Evolutionary conservation across 768 basidiomycete genomes (phyloP).

Genomic region (Suillus subluteus): DNA sequence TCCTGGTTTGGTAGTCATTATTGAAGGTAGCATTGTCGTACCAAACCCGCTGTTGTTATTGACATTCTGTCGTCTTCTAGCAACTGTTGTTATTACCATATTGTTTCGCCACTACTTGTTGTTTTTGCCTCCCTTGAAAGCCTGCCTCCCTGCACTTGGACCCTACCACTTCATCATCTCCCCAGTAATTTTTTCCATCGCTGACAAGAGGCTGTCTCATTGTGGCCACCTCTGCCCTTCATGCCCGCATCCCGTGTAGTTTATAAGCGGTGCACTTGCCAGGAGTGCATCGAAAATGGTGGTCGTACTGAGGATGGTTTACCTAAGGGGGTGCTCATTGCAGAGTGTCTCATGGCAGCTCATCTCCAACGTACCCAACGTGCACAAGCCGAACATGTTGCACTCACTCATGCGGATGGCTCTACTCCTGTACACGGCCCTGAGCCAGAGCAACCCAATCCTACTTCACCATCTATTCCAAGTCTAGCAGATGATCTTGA

Average conservation of each 20-base stretch:
- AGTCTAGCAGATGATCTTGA: conserved; percentile 10
- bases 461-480: background rate
- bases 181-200: too few species aligned
- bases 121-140: too few species aligned
- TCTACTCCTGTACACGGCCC: too few species aligned
- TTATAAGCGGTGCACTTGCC: conserved; percentile 13
- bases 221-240: background rate
- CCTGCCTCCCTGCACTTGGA: too few species aligned
- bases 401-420: too few species aligned
- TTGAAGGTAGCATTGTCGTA: background rate
- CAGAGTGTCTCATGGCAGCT: conserved; percentile 6
- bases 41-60: too few species aligned
- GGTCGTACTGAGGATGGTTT: background rate
- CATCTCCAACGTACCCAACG: conserved; percentile 5
- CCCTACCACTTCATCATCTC: too few species aligned
- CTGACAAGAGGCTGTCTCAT: too few species aligned
- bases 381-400: background rate
- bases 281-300: conserved; percentile 7
- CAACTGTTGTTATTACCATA: too few species aligned
- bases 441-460: too few species aligned
- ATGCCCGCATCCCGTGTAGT: conserved; percentile 7
- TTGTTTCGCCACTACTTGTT: too few species aligned
- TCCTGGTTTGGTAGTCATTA: background rate
- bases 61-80: too few species aligned
- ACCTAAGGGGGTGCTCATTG: conserved; percentile 11